Evolutionary conservation across 139 green algal genomes (phyloP), one percentile per base, ranked within the genome.

Genomic region (Closterium sp.): DNA sequence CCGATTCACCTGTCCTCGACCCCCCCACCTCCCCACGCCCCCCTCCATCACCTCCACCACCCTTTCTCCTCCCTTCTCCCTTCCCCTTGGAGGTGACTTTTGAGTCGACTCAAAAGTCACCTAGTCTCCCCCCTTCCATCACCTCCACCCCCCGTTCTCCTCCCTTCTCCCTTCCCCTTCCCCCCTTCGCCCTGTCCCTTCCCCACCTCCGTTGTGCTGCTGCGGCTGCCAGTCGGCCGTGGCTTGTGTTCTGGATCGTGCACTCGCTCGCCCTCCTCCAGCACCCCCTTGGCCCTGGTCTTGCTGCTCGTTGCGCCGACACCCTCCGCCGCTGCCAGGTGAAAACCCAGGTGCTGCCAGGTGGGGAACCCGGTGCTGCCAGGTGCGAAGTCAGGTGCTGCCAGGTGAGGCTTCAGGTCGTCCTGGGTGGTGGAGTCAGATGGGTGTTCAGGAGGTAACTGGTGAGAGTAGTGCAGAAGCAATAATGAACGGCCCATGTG

Each of bases 181-280:
- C 23, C 87, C 23, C 43, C 21, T 84, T 90, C 30, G 34, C n/a
- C 33, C 34, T 88, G 8, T 9, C 21, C 43, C 33, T 91, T n/a
- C 35, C 28, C 19, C 9, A 38, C 31, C 23, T 87, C 81, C 81
- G 23, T 84, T 10, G 69, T 91, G 16, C 88, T 31, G 43, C 33
- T 30, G 4, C 16, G 88, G 84, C 9, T 87, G 96, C 97, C 7
- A 97, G 96, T 86, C 94, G 96, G 23, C 95, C 97, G 0, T 99
- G 98, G 98, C 96, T 99, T 16, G 94, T 94, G 36, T 99, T 97
- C 93, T 99, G 97, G 97, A 96, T 97, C 87, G 30, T 97, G 33
- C 98, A 99, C 91, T 95, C 95, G 9, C 94, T 99, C 9, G 95
- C 96, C 0, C 92, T 99, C 7, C 93, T 99, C 85, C 92, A 94